Base-by-base conservation (phyloP, 176 grass and related monocot genomes). In the Avena atlantica region DNA sequence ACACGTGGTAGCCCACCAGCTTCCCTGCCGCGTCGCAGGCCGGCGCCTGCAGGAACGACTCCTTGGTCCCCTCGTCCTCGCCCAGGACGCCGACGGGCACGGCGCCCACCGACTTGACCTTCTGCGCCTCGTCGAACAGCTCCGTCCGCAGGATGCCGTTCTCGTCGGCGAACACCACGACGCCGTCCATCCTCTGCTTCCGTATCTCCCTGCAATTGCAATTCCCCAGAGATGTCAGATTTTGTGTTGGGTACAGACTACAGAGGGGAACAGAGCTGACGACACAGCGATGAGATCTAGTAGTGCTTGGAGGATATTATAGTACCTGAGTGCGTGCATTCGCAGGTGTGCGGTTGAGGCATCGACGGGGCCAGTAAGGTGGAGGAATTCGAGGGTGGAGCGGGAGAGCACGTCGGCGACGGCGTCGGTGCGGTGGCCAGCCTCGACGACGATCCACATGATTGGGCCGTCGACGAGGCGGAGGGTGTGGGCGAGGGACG, bases 141-240 rank as follows among this genome's bases (percentile, higher is more conserved):
- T 99, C 94, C 65, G 90, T 89, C 7, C 91, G 87, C 8, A 96
- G 94, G 56, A 96, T 90, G 76, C 95, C 91, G 85, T 91, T 96
- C 80, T 99, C 97, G 40, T 99, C 97, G n/a, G 97, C 94, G 87
- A 99, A 99, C 64, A 99, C 70, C 67, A 99, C 89, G 31, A 99
- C 56, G 51, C 97, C 97, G n/a, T 99, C 90, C 89, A 92, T 84
- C 3, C 61, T 74, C 74, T 84, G 85, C 59, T 85, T 59, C 65
- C 74, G 82, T 51, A 97, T 86, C 77, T 92, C 89, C 89, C 95
- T 97, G 74, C 0, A 20, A 40, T 14, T 97, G 49, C 0, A 20
- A 40, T 14, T 20, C 6, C 12, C 5, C 11, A 48, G 49, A 67
- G 40, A 86, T 83, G 40, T 42, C 64, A 20, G 61, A 80, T 86